phyloP scores from a whole-genome alignment of 176 grass and related monocot genomes.

The Aegilops speltoides region DNA sequence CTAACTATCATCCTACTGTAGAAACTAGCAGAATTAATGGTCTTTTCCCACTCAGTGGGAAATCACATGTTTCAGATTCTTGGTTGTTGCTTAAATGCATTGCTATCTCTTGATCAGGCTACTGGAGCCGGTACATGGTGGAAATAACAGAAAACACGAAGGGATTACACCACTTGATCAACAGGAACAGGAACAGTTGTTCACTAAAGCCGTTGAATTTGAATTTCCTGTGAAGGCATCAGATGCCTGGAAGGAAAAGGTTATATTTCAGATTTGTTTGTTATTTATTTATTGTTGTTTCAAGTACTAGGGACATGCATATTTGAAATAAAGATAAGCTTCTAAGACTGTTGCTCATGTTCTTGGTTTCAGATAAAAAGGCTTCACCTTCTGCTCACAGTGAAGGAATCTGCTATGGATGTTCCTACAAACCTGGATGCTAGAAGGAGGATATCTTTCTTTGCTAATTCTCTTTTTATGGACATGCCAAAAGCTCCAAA shows the following conservation, averaged over 20 bases:
- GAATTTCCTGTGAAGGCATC: constrained; percentile 75
- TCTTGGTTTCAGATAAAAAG: constrained; percentile 77
- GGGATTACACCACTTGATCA: constrained; percentile 67
- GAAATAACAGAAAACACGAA: constrained; percentile 41
- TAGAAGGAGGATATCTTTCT: constrained; percentile 91
- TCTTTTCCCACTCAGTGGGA: neutral
- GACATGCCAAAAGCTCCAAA: constrained; percentile 80
- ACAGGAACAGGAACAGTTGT: constrained; percentile 62
- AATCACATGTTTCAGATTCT: neutral
- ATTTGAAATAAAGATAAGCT: constrained; percentile 9
- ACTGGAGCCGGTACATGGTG: constrained; percentile 66
- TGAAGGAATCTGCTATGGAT: constrained; percentile 96
- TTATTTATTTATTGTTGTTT: constrained; percentile 11
- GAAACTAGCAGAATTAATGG: constrained; percentile 22
- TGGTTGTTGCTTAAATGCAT: constrained; percentile 21
- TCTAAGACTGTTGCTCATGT: neutral
- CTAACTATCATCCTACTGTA: constrained; percentile 2
- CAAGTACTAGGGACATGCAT: neutral
- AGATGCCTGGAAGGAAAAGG: constrained; percentile 91
- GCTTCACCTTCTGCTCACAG: constrained; percentile 78
- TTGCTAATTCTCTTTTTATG: constrained; percentile 98
- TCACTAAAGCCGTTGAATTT: constrained; percentile 71
- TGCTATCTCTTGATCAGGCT: constrained; percentile 48
- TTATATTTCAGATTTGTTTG: constrained; percentile 31
- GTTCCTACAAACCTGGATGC: constrained; percentile 92